Evolutionary conservation across 2,329 filamentous ascomycete genomes (phyloP), one percentile per base, ranked within the genome.

Genomic region (Fusarium sp.): DNA sequence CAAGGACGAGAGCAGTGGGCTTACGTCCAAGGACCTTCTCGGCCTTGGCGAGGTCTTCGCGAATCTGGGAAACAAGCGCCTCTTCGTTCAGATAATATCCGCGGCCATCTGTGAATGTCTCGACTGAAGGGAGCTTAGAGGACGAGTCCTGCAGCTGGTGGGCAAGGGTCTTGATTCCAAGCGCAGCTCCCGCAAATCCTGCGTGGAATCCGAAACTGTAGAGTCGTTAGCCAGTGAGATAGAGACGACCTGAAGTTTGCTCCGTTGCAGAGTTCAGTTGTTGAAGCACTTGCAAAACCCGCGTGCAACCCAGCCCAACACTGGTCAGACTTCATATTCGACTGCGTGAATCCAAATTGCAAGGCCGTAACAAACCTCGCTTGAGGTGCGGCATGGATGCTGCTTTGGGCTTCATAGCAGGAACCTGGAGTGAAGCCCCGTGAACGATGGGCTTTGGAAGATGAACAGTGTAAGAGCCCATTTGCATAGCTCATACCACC

Each of bases 1-100:
- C 96, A 73, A 98, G 96, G 60, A 98, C 91, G 69, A 98, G 89
- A 69, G 95, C 90, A 72, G 90, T 90, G 9, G 95, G 95, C 77
- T 93, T 91, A 35, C 83, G 82, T 79, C 90, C 89, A 32, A 97
- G 86, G 44, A 90, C 88, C 79, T 90, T 89, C 87, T 94, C 93
- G 75, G 97, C 91, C 77, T 95, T 90, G 44, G 87, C 84, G 66
- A 97, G 41, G 28, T 80, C 75, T 41, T 71, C 64, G 12, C 73
- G 64, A 30, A 80, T 79, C 67, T 80, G 76, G 54, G 68, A 70
- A 28, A 80, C 90, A 75, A 98, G 87, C 64, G 80, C 78, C 11
- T 71, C 74, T 66, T 97, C 93, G 81, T 94, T 94, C 72, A 91
- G 88, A 83, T 94, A 96, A 78, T 88, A 87, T 75, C 88, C 88